Evolutionary conservation across 2,329 filamentous ascomycete genomes (phyloP), one percentile per base, ranked within the genome.

Genomic region (Sphaerulina populicola): DNA sequence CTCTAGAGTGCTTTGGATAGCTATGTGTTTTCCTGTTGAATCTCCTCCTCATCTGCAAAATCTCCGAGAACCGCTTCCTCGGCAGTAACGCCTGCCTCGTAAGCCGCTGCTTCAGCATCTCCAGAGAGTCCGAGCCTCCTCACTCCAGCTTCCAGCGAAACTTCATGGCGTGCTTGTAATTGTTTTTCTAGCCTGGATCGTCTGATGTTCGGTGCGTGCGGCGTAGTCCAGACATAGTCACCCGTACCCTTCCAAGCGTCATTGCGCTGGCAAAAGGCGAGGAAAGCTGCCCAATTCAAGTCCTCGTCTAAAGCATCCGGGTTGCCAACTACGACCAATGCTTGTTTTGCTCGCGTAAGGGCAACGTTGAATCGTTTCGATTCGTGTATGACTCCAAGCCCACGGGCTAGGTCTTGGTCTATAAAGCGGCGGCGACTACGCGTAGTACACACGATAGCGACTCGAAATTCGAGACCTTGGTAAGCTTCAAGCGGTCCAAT

Each of bases 401-500:
- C 61, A 18, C 47, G 49, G 8, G 59, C 56, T 11, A 59, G 35
- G 41, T 62, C 59, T 43, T 62, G 61, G 21, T 61, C 57, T 29
- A 64, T 48, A 48, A 61, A 62, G 6, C 61, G 51, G 29, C 59
- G 52, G 3, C 60, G 49, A n/a, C 60, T 62, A 10, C 61, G 51
- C 10, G 61, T 62, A 4, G 61, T 63, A 49, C 60, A 62, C 2
- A 63, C 29, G 23, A 63, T 62, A 15, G 62, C 59, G 8, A 60
- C 45, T 4, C 50, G 50, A 10, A 53, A 59, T 51, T 63, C 61
- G n/a, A 62, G 52, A 7, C 61, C 61, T 49, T 62, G 61, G 36
- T 61, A 63, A 9, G 61, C 61, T 49, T 62, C 60, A 7, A 63
- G 46, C 4, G 61, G 60, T 18, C 61, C 60, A 9, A 61, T 61